Conservation (phyloP, 2,329 filamentous ascomycete species). For the Ploettnerulaceae sp. region DNA sequence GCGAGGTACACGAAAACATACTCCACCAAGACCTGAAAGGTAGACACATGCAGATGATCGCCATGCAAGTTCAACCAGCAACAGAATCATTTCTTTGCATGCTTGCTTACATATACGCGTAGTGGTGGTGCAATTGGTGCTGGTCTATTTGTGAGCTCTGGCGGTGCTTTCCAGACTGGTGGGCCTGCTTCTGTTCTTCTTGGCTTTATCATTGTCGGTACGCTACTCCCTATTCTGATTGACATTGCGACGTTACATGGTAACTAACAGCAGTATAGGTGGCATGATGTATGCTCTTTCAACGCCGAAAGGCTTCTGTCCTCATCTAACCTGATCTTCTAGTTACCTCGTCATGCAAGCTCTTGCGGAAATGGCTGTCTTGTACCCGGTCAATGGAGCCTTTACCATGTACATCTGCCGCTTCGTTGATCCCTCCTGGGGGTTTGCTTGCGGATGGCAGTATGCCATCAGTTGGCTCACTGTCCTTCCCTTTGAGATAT, state of each 20-base stretch:
- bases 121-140: conserved; percentile 10
- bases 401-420: conserved; percentile 9
- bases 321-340: too few relatives aligned
- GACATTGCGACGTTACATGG: conserved; percentile 67
- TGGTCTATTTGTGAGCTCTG: conserved; percentile 11
- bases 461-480: conserved; percentile 9
- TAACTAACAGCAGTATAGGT: too few relatives aligned
- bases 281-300: too few relatives aligned
- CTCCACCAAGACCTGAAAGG: too few relatives aligned
- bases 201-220: conserved; percentile 5
- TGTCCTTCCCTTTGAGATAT: conserved; percentile 8
- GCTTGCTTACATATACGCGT: too few relatives aligned
- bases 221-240: conserved; percentile 66
- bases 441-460: conserved; percentile 11
- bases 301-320: too few relatives aligned
- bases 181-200: conserved; percentile 8
- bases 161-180: conserved; percentile 1
- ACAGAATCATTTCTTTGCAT: too few relatives aligned
- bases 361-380: conserved; percentile 12
- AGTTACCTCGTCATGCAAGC: conserved; percentile 9
- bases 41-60: too few relatives aligned
- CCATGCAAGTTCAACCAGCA: too few relatives aligned
- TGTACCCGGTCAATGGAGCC: conserved; percentile 9
- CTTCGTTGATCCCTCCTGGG: conserved; percentile 11
- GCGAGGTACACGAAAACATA: too few relatives aligned